Percentiles rank a stretch among this genome's conserved stretches.
These are phyloP conservation scores for Fusarium sp. DNA, from an alignment of 2,329 filamentous ascomycete species.

Conservation along the genomic window DNA sequence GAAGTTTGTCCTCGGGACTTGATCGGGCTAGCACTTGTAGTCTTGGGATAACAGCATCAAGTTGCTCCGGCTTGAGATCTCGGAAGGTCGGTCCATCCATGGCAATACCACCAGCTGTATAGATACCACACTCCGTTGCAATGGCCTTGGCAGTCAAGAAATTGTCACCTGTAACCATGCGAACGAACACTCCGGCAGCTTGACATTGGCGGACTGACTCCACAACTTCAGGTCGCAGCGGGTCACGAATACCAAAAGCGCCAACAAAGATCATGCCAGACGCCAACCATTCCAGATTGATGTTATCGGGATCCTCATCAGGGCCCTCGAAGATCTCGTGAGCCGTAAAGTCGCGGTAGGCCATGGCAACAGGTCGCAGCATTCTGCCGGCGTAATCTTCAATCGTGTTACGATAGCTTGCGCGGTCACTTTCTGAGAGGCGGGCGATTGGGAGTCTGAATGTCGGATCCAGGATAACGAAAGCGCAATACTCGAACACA, in stretches of 20 bases:
- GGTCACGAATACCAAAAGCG: slow-evolving; percentile 74
- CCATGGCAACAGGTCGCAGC: slow-evolving; percentile 78
- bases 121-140: slow-evolving; percentile 72
- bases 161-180: slow-evolving; percentile 66
- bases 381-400: slow-evolving; percentile 72
- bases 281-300: slow-evolving; percentile 54
- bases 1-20: slow-evolving; percentile 68
- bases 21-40: slow-evolving; percentile 66
- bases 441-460: slow-evolving; percentile 45
- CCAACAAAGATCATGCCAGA: slow-evolving; percentile 78
- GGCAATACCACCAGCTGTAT: slow-evolving; percentile 69
- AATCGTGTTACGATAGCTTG: slow-evolving; percentile 50
- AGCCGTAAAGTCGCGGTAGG: slow-evolving; percentile 77
- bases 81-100: slow-evolving; percentile 74
- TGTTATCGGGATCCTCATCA: slow-evolving; percentile 49
- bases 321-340: slow-evolving; percentile 72
- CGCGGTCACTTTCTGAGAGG: slow-evolving; percentile 49
- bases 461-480: slow-evolving; percentile 58
- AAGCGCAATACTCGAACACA: slow-evolving; percentile 58
- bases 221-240: slow-evolving; percentile 67
- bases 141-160: slow-evolving; percentile 72
- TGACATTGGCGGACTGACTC: slow-evolving; percentile 70
- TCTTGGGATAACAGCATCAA: slow-evolving; percentile 63
- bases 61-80: slow-evolving; percentile 63
- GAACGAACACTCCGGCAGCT: slow-evolving; percentile 70